phyloP scores from a whole-genome alignment of 371 early-diverging fungal genomes.

The Thermomucor indicae-seudaticae region DNA sequence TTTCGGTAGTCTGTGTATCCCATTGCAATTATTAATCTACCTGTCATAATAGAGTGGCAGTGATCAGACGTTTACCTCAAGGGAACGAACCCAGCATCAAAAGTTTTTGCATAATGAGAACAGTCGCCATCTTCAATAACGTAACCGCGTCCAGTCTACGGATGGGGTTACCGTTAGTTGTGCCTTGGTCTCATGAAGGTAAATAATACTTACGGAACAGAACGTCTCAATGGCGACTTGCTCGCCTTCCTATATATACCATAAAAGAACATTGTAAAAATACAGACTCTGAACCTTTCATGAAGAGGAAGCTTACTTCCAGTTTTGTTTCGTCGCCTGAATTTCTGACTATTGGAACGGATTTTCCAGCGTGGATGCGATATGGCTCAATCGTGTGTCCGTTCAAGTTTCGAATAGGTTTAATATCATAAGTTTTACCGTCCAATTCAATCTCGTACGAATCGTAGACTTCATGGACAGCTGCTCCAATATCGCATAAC shows the following conservation, averaged over 20 bases:
- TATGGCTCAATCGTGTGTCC: conserved; percentile 98
- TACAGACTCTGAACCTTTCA: neutral
- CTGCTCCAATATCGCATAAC: conserved; percentile 97
- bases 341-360: conserved; percentile 93
- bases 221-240: conserved; percentile 99
- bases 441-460: conserved; percentile 97
- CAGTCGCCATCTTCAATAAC: conserved; percentile 94
- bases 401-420: conserved; percentile 95
- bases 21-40: neutral
- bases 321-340: conserved; percentile 92
- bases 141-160: conserved; percentile 90
- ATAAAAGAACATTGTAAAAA: neutral
- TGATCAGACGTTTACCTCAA: conserved; percentile 48
- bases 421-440: conserved; percentile 93
- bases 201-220: conserved; percentile 60
- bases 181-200: neutral
- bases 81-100: conserved; percentile 60
- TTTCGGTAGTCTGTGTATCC: conserved; percentile 55
- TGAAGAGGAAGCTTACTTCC: conserved; percentile 50
- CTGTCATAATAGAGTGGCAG: neutral
- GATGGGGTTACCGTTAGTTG: conserved; percentile 1
- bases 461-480: conserved; percentile 96
- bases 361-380: conserved; percentile 96
- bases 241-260: conserved; percentile 76
- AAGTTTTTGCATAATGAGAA: conserved; percentile 89